A percentile compares a stretch with the other conserved stretches of the same genome.
Evolutionary conservation across 768 basidiomycete species (phyloP).

Genomic region (Suillus spraguei): DNA sequence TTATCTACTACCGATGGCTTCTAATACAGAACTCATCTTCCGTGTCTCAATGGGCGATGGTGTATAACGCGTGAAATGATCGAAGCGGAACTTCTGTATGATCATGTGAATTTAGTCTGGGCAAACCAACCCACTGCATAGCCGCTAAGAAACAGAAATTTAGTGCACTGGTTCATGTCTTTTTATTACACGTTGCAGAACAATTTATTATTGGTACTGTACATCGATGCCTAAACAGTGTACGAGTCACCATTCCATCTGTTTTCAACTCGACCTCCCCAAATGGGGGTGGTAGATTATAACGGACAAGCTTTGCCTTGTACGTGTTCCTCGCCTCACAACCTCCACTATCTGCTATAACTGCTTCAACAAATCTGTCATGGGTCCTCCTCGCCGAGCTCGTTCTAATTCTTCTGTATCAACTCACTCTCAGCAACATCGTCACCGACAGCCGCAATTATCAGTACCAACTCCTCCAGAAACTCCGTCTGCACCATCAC

Average conservation of each 20-base stretch:
- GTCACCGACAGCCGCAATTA: slow-evolving; percentile 11
- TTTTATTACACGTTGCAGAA: neutral
- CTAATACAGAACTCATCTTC: too few relatives aligned
- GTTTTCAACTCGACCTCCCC: slow-evolving; percentile 6
- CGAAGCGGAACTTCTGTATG: too few relatives aligned
- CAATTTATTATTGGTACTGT: neutral
- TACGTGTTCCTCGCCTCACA: slow-evolving; percentile 11
- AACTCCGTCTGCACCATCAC: slow-evolving; percentile 16
- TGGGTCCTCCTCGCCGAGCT: slow-evolving; percentile 32
- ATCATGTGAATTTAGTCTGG: neutral
- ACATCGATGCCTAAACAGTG: neutral
- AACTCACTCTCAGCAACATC: slow-evolving; percentile 13
- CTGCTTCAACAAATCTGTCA: slow-evolving; percentile 11
- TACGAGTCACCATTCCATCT: neutral
- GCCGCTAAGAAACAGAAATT: neutral
- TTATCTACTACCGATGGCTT: too few relatives aligned
- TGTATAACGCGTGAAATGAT: too few relatives aligned
- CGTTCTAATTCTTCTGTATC: slow-evolving; percentile 32
- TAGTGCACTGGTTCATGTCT: neutral
- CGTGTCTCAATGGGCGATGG: too few relatives aligned
- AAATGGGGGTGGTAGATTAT: slow-evolving; percentile 12
- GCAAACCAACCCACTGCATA: neutral
- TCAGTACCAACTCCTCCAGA: slow-evolving; percentile 12
- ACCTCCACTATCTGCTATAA: slow-evolving; percentile 10
- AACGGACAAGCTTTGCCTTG: slow-evolving; percentile 3